Base-by-base conservation (phyloP, 2,329 filamentous ascomycete genomes). In the Fusarium goolgardi region DNA sequence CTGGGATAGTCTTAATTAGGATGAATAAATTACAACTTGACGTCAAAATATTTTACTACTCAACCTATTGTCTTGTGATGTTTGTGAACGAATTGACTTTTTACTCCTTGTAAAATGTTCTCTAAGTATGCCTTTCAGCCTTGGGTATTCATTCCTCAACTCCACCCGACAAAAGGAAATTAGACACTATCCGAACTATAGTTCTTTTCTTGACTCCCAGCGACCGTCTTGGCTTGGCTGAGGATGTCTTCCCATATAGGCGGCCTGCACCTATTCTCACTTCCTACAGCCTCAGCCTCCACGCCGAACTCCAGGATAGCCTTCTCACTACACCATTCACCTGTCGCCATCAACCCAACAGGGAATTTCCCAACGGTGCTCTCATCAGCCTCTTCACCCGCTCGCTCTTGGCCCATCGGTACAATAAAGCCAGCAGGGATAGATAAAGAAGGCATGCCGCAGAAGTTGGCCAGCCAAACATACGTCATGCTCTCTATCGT, bases 261-360 rank as follows among this genome's bases (percentile, higher is more conserved):
- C 8, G 67, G 67, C 39, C 39, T 67, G 37, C 63, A 60, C 13
- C 67, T 21, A 18, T 37, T 18, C 6, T 64, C 59, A 25, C 27
- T 4, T 15, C 78, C 78, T 1, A 81, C 69, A 31, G 76, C 75
- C 71, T 85, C 83, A 5, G 78, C 80, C 57, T 85, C 82, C 3
- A 80, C 71, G 1, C 81, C 85, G 61, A 86, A 85, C 41, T 78
- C 75, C 51, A 87, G 65, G 67, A 87, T 70, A 5, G 78, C 75
- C 46, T 83, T 79, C 71, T 87, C 85, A 7, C 77, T 78, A 6
- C 81, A 83, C 85, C 85, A 87, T 73, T 86, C 85, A 5, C 82
- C 84, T 55, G 81, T 83, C 2, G 80, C 84, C 84, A 87, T 87
- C 46, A 87, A 67, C 1, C 85, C 85, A 4, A 87, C 78, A 0